Evolutionary conservation across 1,284 basidiomycete species (phyloP), one percentile per base, ranked within the genome.

Genomic region (Papiliotrema laurentii): DNA sequence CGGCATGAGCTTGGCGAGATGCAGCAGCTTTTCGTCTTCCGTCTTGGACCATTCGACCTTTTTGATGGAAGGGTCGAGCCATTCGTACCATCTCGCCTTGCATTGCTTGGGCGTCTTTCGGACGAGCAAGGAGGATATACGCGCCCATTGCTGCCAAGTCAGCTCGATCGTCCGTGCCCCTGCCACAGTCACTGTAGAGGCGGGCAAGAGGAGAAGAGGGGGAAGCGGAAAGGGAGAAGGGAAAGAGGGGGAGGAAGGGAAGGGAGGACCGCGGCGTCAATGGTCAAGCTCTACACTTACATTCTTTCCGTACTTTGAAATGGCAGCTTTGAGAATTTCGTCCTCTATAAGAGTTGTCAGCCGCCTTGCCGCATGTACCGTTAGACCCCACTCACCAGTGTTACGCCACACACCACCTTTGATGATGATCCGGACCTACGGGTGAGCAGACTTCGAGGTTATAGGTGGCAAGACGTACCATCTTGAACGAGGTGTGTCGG

Each of bases 11-110:
- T 97, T 98, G 38, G 96, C 96, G 11, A 98, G 82, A 71, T 98
- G 94, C 9, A 99, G 79, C 2, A 99, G 82, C 75, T 98, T 99
- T 76, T 98, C 96, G 74, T 99, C 96, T 76, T 99, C 96, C 35
- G 83, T 89, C 89, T 96, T 96, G 40, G 90, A 93, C 92, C 92
- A 97, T 73, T 98, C 96, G 31, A 94, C 97, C 80, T 99, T 99
- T 75, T 97, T 98, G 77, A 98, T 99, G 43, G 92, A 94, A 6
- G 96, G 96, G 75, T 99, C 96, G 47, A 98, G 79, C 96, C 96
- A 98, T 77, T 98, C 96, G 73, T 97, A 97, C 96, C 96, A 98
- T 51, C 79, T 69, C 3, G 94, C 96, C 75, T 98, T 99, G 79
- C 96, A 98, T 77, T 99, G 96, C 73, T 99, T 99, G 11, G 96